Base-by-base conservation (phyloP, 257 asterid genomes). In the Capsicum baccatum region DNA sequence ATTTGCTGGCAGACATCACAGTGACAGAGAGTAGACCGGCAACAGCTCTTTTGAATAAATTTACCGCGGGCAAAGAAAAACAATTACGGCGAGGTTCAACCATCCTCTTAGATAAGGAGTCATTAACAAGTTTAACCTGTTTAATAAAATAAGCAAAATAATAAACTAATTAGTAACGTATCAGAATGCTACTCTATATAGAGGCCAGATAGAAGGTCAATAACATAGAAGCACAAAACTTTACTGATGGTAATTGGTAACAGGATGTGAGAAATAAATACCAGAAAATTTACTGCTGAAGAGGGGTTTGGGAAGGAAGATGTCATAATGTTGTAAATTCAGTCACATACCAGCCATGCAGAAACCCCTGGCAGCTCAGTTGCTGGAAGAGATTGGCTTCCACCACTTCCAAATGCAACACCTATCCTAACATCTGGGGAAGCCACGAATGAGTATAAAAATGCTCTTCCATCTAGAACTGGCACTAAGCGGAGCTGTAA, bases 321-420 rank as follows among this genome's bases (percentile, higher is more conserved):
- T 74, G 62, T 19, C 62, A 47, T 42, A 63, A n/a, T 80, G 5
- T 33, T 48, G 7, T 10, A 26, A 37, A 85, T 37, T 67, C 50
- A 55, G 83, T 76, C 81, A 3, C 85, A 16, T 93, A 97, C 99
- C 98, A 97, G 97, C 99, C 98, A 97, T 64, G 99, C 96, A 71
- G 98, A 94, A 83, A 97, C 98, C 62, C 97, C 99, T 0, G 99
- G 99, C 60, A 95, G 91, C 91, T 97, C 99, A 10, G 99, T 97
- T 58, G 97, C 99, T 67, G 99, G 99, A 80, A 95, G 88, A 81
- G 99, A 92, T 82, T 97, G 97, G 90, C 98, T 94, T 87, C 98
- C 98, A 79, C 99, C 98, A 86, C 95, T 94, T 73, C 99, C 99
- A 44, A 97, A 97, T 62, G 98, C 99, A 76, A 97, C 95, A 64